phyloP scores from a whole-genome alignment of 164 flowering plant genomes.

The Tinospora cordifolia region DNA sequence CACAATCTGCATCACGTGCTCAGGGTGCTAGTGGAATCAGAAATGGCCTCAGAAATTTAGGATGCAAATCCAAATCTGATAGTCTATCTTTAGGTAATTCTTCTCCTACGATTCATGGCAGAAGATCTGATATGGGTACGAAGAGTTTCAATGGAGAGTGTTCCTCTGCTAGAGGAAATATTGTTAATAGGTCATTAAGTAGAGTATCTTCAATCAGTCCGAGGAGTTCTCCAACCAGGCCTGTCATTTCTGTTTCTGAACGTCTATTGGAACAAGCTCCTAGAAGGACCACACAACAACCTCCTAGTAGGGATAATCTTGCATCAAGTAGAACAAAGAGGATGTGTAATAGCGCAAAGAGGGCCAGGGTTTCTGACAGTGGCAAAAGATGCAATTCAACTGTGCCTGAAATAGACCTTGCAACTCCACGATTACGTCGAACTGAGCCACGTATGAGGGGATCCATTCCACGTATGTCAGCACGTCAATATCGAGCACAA shows the following conservation, averaged over 20 bases:
- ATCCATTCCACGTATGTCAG: constrained; percentile 19
- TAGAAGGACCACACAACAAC: constrained; percentile 31
- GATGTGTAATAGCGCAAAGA: constrained; percentile 23
- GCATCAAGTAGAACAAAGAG: constrained; percentile 45
- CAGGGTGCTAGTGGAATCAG: constrained; percentile 10
- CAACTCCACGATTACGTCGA: constrained; percentile 21
- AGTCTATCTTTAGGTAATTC: constrained; percentile 40
- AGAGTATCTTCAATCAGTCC: constrained; percentile 20
- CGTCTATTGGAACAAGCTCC: constrained; percentile 21
- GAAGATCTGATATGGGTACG: constrained; percentile 26
- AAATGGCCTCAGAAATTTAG: constrained; percentile 40
- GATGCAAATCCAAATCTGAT: constrained; percentile 49
- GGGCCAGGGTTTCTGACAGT: constrained; percentile 31
- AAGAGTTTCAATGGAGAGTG: constrained; percentile 31
- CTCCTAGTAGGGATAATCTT: constrained; percentile 25
- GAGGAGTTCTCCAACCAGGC: constrained; percentile 10
- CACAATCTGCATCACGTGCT: constrained; percentile 16
- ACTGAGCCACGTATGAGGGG: constrained; percentile 18
- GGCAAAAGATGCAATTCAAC: constrained; percentile 24
- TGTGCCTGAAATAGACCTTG: constrained; percentile 17
- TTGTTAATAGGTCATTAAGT: constrained; percentile 26
- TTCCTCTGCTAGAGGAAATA: constrained; percentile 42
- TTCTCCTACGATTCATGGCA: constrained; percentile 30
- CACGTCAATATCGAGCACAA: constrained; percentile 23
- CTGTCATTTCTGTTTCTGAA: constrained; percentile 31